Evolutionary conservation across 768 basidiomycete species (phyloP), one percentile per base, ranked within the genome.

Genomic region (Royoungia palumana): DNA sequence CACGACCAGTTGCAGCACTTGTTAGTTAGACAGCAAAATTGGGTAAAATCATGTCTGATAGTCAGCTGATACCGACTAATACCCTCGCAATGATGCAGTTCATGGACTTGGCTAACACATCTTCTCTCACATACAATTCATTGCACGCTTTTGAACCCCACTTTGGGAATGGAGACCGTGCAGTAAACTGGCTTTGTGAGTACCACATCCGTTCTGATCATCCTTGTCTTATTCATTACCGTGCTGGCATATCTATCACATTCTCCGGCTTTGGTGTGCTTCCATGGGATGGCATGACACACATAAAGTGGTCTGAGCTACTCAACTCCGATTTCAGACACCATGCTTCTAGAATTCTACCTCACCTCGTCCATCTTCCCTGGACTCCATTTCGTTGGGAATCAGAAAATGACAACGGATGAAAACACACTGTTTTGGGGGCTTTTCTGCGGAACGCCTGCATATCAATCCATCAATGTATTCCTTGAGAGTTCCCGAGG

Each of bases 161-260:
- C 59, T 93, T 89, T 57, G 90, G 89, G 24, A 59, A 60, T 30
- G 71, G 67, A 4, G 70, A 78, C 32, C 78, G 81, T 45, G 80
- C 87, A 4, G 89, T 95, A 19, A 95, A 95, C 63, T 97, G 94
- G 94, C 86, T 85, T 72, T 94, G 94, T 94, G 58, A 71, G 89
- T 69, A 24, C 7, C 30, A 19, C 21, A 17, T 47, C 19, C n/a
- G 32, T 16, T 32, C 19, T n/a, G 30, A 37, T 38, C 30, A 35
- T 36, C 37, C 21, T 28, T 13, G 28, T 28, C 28, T 27, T 27
- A 10, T 27, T 27, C 25, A 27, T 25, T 28, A 35, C 45, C 30
- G 20, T n/a, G 34, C 22, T 44, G 43, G 9, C 30, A 22, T 27
- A 47, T 44, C 22, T 7, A 35, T 46, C 10, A 32, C 35, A 27